A percentile compares a stretch with the other conserved stretches of the same genome.
These are phyloP conservation scores for Croton laevigatus DNA, from an alignment of 441 rosid genomes.

Conservation along the genomic window DNA sequence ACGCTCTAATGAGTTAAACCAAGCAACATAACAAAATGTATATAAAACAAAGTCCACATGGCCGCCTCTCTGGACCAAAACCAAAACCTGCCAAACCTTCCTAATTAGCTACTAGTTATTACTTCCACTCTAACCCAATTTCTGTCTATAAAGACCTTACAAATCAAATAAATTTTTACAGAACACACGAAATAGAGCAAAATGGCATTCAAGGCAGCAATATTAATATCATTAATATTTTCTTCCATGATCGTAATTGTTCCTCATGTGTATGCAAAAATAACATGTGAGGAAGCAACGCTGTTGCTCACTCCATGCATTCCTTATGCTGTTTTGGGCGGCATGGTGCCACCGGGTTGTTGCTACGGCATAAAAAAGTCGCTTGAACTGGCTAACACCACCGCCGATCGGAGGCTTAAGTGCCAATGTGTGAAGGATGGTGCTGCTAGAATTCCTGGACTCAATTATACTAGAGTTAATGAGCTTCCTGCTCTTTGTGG, in stretches of 20 bases:
- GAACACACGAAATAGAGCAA: too few species aligned
- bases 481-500: constrained; percentile 30
- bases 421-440: constrained; percentile 35
- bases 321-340: constrained; percentile 26
- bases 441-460: constrained; percentile 37
- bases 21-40: too few species aligned
- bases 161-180: too few species aligned
- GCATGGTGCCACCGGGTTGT: constrained; percentile 25
- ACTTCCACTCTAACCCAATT: too few species aligned
- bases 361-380: constrained; percentile 31
- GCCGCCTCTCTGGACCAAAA: too few species aligned
- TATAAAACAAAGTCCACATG: too few species aligned
- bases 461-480: constrained; percentile 32
- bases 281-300: constrained; percentile 33
- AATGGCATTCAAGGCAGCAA: constrained; percentile 9
- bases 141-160: too few species aligned
- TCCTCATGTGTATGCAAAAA: constrained; percentile 17
- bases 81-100: too few species aligned
- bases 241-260: neutral
- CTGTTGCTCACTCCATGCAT: constrained; percentile 36
- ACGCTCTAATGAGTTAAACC: too few species aligned
- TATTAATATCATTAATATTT: neutral
- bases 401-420: constrained; percentile 23
- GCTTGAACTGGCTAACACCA: constrained; percentile 29
- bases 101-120: too few species aligned